Evolutionary conservation across 2,329 filamentous ascomycete species (phyloP), one percentile per base, ranked within the genome.

Genomic region (Lachnellula hyalina): DNA sequence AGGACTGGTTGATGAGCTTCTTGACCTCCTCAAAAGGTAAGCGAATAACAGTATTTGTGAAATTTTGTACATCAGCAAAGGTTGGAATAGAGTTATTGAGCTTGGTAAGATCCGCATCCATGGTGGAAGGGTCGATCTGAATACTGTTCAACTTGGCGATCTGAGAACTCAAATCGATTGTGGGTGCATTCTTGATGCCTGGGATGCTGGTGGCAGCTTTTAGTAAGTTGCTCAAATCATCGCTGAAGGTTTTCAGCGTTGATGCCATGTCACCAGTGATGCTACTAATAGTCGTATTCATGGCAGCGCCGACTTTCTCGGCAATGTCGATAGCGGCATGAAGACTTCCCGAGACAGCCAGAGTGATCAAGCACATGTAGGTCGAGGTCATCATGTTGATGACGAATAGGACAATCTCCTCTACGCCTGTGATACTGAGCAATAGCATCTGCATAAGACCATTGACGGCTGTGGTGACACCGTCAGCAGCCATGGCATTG

Each of bases 301-400:
- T 74, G 61, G 79, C 79, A 54, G 81, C 73, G 41, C 78, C 75
- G 34, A 85, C 80, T 49, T 84, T 78, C 66, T 85, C 77, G 48
- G 85, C 77, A 59, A 86, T 74, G 51, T 78, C 74, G 50, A 88
- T 74, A 15, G 82, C 89, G 45, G 85, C 84, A 50, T 90, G 84
- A 50, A 96, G 76, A 65, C 85, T 89, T 59, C 90, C 90, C 60
- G 87, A 83, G 53, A 96, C 80, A 47, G 90, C 85, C 60, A 96
- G 82, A 32, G 89, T 89, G 68, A 95, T 89, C 51, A 99, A 80
- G 68, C 94, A 99, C 61, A 90, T 80, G 68, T 96, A 96, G 15
- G 91, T 96, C 49, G 86, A 87, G 45, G 90, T 92, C 73, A 96
- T 81, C 74, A 96, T 86, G 70, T 95, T 90, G 75, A 99, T 91